Conservation (phyloP, 108 stramenopile genomes). For the Pseudonitzschia multistriata region DNA sequence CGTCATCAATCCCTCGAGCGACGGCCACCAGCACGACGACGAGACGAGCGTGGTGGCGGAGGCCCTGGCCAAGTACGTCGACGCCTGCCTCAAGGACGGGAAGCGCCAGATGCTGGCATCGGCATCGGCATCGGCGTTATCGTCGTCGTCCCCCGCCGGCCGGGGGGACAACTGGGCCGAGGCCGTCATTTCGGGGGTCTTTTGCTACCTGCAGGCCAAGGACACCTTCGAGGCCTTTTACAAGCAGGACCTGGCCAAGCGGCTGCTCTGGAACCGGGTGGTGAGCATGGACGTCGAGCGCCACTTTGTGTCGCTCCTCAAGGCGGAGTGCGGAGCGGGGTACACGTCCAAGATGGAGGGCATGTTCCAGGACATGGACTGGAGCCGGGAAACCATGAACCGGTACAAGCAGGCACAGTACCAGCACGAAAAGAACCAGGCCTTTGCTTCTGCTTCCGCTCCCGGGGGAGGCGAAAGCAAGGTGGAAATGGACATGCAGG, state of each 20-base stretch:
- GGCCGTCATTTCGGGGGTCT: slow-evolving; percentile 71
- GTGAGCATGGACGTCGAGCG: slow-evolving; percentile 88
- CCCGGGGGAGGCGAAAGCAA: slow-evolving; percentile 12
- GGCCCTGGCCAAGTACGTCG: slow-evolving; percentile 86
- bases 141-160: background rate
- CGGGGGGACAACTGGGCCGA: slow-evolving; percentile 33
- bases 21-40: slow-evolving; percentile 19
- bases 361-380: slow-evolving; percentile 98
- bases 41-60: slow-evolving; percentile 76
- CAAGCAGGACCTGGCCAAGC: slow-evolving; percentile 92
- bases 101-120: slow-evolving; percentile 40
- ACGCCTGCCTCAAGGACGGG: slow-evolving; percentile 59
- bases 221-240: slow-evolving; percentile 99
- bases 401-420: slow-evolving; percentile 66
- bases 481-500: slow-evolving; percentile 87
- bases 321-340: slow-evolving; percentile 96
- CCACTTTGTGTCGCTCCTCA: slow-evolving; percentile 90
- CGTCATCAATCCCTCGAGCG: slow-evolving; percentile 62
- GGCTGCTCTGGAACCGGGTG: slow-evolving; percentile 86
- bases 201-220: slow-evolving; percentile 89
- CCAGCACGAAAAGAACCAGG: slow-evolving; percentile 11
- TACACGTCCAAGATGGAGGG: slow-evolving; percentile 99
- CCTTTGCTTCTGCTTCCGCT: background rate
- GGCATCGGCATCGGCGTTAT: background rate
- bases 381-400: slow-evolving; percentile 86